phyloP scores from a whole-genome alignment of 345 rosid genomes.

The Populus simonii region DNA sequence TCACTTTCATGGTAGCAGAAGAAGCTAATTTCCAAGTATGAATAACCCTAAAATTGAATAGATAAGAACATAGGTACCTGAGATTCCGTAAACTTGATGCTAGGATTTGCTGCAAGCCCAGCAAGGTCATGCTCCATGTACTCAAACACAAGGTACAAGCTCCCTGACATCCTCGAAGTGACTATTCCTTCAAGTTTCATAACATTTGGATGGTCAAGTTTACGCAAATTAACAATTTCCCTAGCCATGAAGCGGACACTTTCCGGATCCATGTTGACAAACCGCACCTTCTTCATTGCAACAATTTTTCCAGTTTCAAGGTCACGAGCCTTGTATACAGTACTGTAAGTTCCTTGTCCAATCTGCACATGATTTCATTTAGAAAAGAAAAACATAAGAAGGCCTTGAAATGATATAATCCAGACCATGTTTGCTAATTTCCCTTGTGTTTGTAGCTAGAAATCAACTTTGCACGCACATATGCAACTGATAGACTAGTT shows the following conservation, averaged over 20 bases:
- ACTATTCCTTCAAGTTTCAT: conserved; percentile 84
- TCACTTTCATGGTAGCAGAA: neutral
- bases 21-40: neutral
- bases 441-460: neutral
- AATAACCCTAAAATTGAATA: neutral
- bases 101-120: conserved; percentile 70
- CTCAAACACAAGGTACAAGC: conserved; percentile 82
- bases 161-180: conserved; percentile 72
- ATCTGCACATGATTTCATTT: conserved; percentile 46
- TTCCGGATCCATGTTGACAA: conserved; percentile 80
- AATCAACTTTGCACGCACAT: neutral
- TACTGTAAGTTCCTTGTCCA: conserved; percentile 94
- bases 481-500: neutral
- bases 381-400: neutral
- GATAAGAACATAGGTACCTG: conserved; percentile 43
- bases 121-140: conserved; percentile 97
- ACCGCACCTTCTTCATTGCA: conserved; percentile 94
- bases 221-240: conserved; percentile 72
- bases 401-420: neutral
- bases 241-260: conserved; percentile 96
- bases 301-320: conserved; percentile 66
- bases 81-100: conserved; percentile 70
- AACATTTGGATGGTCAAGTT: conserved; percentile 80
- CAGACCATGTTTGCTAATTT: neutral
- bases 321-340: conserved; percentile 74